Conservation (phyloP, 2,329 filamentous ascomycete genomes). For the Anisogramma anomala region DNA sequence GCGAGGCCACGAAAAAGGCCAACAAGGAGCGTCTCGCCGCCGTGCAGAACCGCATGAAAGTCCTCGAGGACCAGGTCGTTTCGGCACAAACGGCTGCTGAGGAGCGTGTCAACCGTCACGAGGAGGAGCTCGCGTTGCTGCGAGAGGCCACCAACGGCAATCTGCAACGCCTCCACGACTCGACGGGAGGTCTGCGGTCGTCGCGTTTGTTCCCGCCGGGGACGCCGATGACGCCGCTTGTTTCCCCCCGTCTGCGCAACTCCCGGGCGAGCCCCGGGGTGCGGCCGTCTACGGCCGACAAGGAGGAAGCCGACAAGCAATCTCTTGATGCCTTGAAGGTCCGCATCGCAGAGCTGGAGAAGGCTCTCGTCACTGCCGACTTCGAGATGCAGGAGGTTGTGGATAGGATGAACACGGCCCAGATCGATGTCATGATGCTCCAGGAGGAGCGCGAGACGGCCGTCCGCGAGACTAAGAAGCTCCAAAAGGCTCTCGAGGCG, state of each 20-base stretch:
- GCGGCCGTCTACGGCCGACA: conserved; percentile 40
- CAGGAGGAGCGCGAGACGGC: conserved; percentile 67
- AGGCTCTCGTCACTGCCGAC: conserved; percentile 63
- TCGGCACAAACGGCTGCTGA: conserved; percentile 77
- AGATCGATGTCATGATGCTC: conserved; percentile 71
- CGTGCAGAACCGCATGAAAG: conserved; percentile 69
- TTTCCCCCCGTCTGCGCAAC: conserved; percentile 15
- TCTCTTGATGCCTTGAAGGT: conserved; percentile 66
- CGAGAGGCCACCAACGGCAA: conserved; percentile 68
- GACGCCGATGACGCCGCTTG: conserved; percentile 44
- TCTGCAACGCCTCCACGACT: conserved; percentile 59
- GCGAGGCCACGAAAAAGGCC: conserved; percentile 69
- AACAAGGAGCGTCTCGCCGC: conserved; percentile 74
- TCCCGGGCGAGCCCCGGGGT: conserved; percentile 12
- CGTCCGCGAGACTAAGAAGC: conserved; percentile 55
- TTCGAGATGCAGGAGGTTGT: conserved; percentile 77
- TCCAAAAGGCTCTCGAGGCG: conserved; percentile 55
- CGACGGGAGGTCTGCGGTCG: conserved; percentile 28
- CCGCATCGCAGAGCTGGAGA: conserved; percentile 75
- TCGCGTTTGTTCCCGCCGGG: conserved; percentile 43
- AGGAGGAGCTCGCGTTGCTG: conserved; percentile 68
- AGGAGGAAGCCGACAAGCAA: conserved; percentile 61
- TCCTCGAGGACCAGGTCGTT: conserved; percentile 74
- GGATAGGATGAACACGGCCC: conserved; percentile 66
- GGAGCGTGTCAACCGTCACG: conserved; percentile 69